Conservation (phyloP, 148 eudicot genomes). For the Hydrangea macrophylla region DNA sequence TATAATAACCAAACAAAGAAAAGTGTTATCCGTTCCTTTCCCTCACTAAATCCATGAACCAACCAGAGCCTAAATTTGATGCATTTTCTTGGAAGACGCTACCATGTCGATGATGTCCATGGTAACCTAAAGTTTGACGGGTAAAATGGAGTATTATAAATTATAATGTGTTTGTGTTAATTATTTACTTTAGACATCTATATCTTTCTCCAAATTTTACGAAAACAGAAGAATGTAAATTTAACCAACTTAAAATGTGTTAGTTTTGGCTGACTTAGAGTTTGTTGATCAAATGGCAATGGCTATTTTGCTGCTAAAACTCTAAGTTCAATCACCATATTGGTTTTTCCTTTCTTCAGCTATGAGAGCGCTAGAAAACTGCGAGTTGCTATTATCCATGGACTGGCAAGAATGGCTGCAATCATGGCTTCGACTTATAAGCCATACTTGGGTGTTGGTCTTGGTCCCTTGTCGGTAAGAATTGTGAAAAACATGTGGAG, state of each 20-base stretch:
- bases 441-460: slow-evolving; percentile 89
- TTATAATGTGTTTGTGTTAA: no score
- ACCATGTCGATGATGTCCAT: background rate
- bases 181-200: no score
- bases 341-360: slow-evolving; percentile 30
- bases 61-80: background rate
- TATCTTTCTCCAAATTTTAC: no score
- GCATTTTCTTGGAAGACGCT: background rate
- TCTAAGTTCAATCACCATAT: background rate
- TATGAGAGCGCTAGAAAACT: slow-evolving; percentile 79
- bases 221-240: no score
- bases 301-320: background rate
- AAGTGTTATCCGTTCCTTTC: no score
- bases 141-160: background rate
- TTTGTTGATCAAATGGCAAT: background rate
- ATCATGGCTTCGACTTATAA: slow-evolving; percentile 92
- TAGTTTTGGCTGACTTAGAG: background rate
- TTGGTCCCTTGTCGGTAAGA: slow-evolving; percentile 89
- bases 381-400: slow-evolving; percentile 79
- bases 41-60: no score
- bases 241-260: background rate
- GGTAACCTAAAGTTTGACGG: background rate
- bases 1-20: no score
- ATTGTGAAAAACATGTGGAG: background rate
- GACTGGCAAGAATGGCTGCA: slow-evolving; percentile 96